phyloP scores from a whole-genome alignment of 2,329 filamentous ascomycete genomes.

The Endoconidiophora polonica region DNA sequence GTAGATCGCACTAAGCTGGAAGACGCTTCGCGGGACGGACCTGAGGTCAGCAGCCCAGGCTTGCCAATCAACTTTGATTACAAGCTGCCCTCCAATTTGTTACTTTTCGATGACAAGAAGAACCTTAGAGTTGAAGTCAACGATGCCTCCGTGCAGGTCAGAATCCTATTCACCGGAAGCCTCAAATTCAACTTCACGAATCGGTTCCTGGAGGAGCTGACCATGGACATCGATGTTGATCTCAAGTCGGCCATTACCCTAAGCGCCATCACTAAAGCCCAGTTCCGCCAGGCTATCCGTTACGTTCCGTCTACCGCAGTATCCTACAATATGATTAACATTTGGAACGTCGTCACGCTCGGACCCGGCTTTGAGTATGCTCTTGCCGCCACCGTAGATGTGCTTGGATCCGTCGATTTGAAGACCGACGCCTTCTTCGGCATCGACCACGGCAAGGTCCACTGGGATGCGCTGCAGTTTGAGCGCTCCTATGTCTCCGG shows the following conservation, averaged over 20 bases:
- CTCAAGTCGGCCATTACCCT: constrained; percentile 23
- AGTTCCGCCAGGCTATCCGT: constrained; percentile 21
- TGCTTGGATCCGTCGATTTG: constrained; percentile 19
- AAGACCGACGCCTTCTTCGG: constrained; percentile 19
- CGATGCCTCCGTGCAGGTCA: constrained; percentile 20
- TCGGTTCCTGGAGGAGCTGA: constrained; percentile 21
- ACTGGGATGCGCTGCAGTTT: constrained; percentile 23
- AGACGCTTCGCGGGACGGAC: background rate
- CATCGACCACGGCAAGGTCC: constrained; percentile 23
- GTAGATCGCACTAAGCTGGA: too few species aligned
- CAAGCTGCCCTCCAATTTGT: constrained; percentile 10
- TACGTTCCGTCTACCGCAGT: constrained; percentile 21
- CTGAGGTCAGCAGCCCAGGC: background rate
- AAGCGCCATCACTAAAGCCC: constrained; percentile 20
- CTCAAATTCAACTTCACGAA: constrained; percentile 24
- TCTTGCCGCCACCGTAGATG: constrained; percentile 22
- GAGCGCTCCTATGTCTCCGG: constrained; percentile 19
- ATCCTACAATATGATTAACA: constrained; percentile 22
- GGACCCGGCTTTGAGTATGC: constrained; percentile 23
- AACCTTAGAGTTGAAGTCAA: constrained; percentile 22
- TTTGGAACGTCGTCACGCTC: constrained; percentile 25
- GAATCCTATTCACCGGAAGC: constrained; percentile 25
- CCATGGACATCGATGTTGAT: constrained; percentile 26
- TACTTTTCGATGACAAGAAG: constrained; percentile 18
- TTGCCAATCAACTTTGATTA: constrained; percentile 1